phyloP scores from a whole-genome alignment of 2,329 filamentous ascomycete genomes.

The Trichoderma polysporum region DNA sequence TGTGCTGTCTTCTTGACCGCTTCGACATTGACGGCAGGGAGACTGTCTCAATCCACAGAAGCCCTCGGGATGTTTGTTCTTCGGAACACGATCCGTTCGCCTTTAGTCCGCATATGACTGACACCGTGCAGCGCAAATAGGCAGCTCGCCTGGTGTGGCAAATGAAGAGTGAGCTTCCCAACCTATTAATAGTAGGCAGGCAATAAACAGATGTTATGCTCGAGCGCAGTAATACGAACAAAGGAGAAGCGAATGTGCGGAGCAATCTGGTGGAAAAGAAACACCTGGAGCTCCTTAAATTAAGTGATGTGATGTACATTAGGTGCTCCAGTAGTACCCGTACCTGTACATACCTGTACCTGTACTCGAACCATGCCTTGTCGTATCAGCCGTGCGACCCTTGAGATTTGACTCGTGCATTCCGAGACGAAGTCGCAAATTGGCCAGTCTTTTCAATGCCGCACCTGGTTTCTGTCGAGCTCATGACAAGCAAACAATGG shows the following conservation, averaged over 20 bases:
- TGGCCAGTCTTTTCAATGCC: background rate
- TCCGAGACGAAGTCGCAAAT: slow-evolving; percentile 4
- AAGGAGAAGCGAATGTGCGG: slow-evolving; percentile 16
- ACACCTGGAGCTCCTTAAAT: slow-evolving; percentile 20
- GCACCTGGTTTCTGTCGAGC: too few relatives aligned
- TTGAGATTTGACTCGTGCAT: slow-evolving; percentile 14
- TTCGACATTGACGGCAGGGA: background rate
- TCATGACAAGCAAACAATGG: background rate
- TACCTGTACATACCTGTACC: slow-evolving; percentile 3
- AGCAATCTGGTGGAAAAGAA: slow-evolving; percentile 1
- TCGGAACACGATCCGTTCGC: background rate
- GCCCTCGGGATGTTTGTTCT: background rate
- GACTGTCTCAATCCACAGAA: slow-evolving; percentile 1
- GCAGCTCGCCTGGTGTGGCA: background rate
- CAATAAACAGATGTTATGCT: background rate
- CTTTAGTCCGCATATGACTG: background rate
- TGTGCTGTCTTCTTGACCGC: background rate
- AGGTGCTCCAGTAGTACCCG: background rate
- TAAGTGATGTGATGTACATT: slow-evolving; percentile 11
- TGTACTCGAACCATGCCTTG: background rate
- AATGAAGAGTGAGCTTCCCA: slow-evolving; percentile 7
- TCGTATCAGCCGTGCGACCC: slow-evolving; percentile 10
- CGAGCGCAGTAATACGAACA: slow-evolving; percentile 3
- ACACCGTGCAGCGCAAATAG: background rate
- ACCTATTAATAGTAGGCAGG: slow-evolving; percentile 14